Evolutionary conservation across 768 basidiomycete species (phyloP).

Genomic region (Kwoniella mangroviensis): DNA sequence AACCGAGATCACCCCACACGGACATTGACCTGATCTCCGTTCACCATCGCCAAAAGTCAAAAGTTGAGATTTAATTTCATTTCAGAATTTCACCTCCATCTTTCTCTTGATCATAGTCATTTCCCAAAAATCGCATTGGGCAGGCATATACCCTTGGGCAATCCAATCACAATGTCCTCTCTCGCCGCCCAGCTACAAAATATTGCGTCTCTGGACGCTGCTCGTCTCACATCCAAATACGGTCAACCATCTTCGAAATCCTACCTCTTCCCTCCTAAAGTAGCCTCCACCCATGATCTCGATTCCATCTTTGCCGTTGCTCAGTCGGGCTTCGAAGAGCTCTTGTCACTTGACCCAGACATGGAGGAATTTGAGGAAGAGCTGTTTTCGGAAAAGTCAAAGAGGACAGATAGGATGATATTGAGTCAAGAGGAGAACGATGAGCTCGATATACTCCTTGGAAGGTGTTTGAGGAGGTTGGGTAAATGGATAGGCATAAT

Average conservation of each 20-base stretch:
- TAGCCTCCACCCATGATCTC: constrained; percentile 83
- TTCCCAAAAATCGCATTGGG: background rate
- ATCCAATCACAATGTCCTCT: constrained; percentile 59
- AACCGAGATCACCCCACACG: background rate
- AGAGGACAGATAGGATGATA: constrained; percentile 76
- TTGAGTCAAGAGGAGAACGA: constrained; percentile 68
- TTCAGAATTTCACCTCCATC: background rate
- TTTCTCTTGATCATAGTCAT: background rate
- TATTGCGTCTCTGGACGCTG: constrained; percentile 76
- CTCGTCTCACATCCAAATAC: constrained; percentile 67
- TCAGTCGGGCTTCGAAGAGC: constrained; percentile 74
- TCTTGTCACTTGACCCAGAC: constrained; percentile 67
- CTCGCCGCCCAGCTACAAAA: constrained; percentile 81
- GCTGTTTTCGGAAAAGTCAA: constrained; percentile 80
- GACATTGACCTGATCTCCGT: constrained; percentile 12
- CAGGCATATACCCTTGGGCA: constrained; percentile 23
- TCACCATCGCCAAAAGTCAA: constrained; percentile 14
- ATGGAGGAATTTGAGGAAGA: constrained; percentile 69
- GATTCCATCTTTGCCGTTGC: constrained; percentile 82
- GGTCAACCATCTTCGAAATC: constrained; percentile 68
- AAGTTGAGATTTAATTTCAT: background rate
- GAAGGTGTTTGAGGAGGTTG: constrained; percentile 69
- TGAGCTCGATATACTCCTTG: constrained; percentile 68
- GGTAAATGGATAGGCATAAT: constrained; percentile 81
- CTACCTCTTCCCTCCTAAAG: constrained; percentile 82